A percentile compares a stretch with the other conserved stretches of the same genome.
Conservation (phyloP, 202 grass and related monocot genomes). For the Schoenoplectus tabernaemontani region DNA sequence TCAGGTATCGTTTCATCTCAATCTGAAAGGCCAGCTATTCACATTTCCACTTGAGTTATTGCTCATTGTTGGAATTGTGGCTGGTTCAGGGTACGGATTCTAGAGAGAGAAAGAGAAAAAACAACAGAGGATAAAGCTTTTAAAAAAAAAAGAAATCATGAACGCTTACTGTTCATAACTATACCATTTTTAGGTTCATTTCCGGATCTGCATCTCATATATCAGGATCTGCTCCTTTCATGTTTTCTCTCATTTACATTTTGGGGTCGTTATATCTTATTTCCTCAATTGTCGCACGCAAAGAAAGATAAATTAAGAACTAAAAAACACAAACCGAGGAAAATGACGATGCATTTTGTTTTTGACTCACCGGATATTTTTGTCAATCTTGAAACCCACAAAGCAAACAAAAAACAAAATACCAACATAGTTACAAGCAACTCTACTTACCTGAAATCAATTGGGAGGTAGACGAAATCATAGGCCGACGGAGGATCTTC, state of each 20-base stretch:
- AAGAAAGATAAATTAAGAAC: slow-evolving; percentile 5
- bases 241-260: slow-evolving; percentile 21
- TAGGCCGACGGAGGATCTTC: slow-evolving; percentile 67
- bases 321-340: background rate
- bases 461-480: slow-evolving; percentile 99
- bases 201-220: slow-evolving; percentile 25
- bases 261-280: slow-evolving; percentile 19
- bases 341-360: background rate
- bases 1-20: slow-evolving; percentile 30
- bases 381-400: slow-evolving; percentile 15
- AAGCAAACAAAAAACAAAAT: slow-evolving; percentile 29
- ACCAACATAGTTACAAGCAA: slow-evolving; percentile 7
- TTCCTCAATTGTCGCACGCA: background rate
- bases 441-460: slow-evolving; percentile 96
- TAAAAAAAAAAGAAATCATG: background rate
- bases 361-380: slow-evolving; percentile 13
- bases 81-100: slow-evolving; percentile 28
- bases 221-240: slow-evolving; percentile 16
- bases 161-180: slow-evolving; percentile 7
- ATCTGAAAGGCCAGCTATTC: slow-evolving; percentile 23
- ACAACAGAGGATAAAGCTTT: slow-evolving; percentile 5
- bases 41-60: slow-evolving; percentile 55
- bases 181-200: slow-evolving; percentile 29
- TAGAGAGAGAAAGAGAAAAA: slow-evolving; percentile 13
- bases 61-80: slow-evolving; percentile 30